Evolutionary conservation across 192 early-diverging fungal species (phyloP), one percentile per base, ranked within the genome.

Genomic region (Podila clonocystis): DNA sequence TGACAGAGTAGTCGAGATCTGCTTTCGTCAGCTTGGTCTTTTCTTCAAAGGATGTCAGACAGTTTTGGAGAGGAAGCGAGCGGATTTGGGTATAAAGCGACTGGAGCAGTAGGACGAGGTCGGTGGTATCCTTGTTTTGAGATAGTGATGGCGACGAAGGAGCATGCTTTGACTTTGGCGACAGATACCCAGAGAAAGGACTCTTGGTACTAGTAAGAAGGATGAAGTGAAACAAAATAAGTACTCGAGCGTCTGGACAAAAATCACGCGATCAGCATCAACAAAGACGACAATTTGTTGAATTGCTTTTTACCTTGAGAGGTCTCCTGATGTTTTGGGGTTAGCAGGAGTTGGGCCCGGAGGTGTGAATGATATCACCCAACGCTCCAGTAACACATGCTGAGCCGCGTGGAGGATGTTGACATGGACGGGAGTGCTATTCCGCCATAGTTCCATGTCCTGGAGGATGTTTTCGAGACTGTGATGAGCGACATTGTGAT

Each of bases 11-110:
- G 6, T 68, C 65, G 22, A 84, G 70, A 24, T 84, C 72, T 24
- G 70, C 28, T 49, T 82, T 75, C 9, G 62, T 34, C 6, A 80
- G 36, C 28, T 65, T 65, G 20, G 65, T 68, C 65, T 79, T 49
- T 29, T 79, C 76, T 13, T 79, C 76, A 28, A 69, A 68, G 20
- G 65, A 75, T 5, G 69, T 72, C 9, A 84, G 63, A 31, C 78
- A 72, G 38, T 68, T 75, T 22, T 84, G 83, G 15, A 84, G 66
- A 6, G 83, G 83, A 3, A 84, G 63, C 0, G 73, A 75, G 22
- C 77, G 63, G 30, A 75, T 84, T 34, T 80, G 73, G 66, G 83
- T 74, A 70, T 84, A 84, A 19, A 84, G 62, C n/a, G 83, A 84
- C 45, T 84, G 83, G 50, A 84, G 57, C 28, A 84, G 31, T 0